These are phyloP conservation scores for Kurtzmaniella quercitrusa DNA, from an alignment of 1,139 yeast genomes.

Conservation along the genomic window DNA sequence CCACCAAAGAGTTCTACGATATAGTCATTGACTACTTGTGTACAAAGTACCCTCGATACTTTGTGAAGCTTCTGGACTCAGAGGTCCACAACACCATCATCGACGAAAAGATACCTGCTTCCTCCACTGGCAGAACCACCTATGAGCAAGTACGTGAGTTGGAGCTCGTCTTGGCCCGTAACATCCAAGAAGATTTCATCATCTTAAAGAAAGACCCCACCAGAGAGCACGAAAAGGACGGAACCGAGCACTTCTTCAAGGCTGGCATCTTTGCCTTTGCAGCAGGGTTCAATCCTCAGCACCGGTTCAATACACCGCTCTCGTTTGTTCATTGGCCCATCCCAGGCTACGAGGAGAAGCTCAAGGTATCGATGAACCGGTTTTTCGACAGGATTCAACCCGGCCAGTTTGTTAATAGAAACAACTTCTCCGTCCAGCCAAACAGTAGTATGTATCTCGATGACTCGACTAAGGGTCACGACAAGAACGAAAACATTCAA, in stretches of 20 bases:
- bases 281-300: conserved; percentile 66
- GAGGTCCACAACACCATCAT: conserved; percentile 40
- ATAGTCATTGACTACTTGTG: conserved; percentile 43
- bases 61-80: conserved; percentile 25
- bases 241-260: conserved; percentile 56
- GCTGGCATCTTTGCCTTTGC: conserved; percentile 70
- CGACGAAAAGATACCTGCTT: conserved; percentile 31
- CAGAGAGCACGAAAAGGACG: conserved; percentile 33
- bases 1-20: conserved; percentile 56
- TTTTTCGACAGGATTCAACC: conserved; percentile 48
- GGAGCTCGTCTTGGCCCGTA: conserved; percentile 39
- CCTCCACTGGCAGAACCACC: conserved; percentile 10
- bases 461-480: conserved; percentile 46
- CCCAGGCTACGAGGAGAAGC: conserved; percentile 52
- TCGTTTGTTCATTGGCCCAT: conserved; percentile 59
- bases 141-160: conserved; percentile 24
- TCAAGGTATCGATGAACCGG: conserved; percentile 58
- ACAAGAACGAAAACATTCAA: conserved; percentile 18
- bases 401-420: conserved; percentile 53
- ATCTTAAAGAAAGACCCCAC: conserved; percentile 49
- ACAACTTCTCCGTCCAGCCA: conserved; percentile 61
- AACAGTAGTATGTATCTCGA: conserved; percentile 50
- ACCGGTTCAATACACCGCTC: conserved; percentile 50
- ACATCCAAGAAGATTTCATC: conserved; percentile 67
- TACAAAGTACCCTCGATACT: conserved; percentile 59